phyloP scores from a whole-genome alignment of 1,139 yeast genomes.

The Yamadazyma membranifaciens region DNA sequence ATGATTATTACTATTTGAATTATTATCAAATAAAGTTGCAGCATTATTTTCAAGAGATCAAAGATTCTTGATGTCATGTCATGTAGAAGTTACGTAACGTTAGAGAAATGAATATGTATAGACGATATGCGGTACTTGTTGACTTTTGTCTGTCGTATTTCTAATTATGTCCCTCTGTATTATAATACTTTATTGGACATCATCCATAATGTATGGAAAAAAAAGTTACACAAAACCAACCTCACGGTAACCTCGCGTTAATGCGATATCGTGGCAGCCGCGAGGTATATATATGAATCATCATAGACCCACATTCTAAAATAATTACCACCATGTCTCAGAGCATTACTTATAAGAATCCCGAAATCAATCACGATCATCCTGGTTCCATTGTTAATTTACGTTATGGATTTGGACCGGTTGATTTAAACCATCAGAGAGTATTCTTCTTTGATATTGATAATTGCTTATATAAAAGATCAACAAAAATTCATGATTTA shows the following conservation, averaged over 20 bases:
- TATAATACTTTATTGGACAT: too few relatives aligned
- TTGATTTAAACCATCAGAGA: constrained; percentile 28
- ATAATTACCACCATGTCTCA: constrained; percentile 1
- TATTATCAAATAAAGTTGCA: constrained; percentile 11
- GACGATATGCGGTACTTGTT: too few relatives aligned
- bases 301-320: neutral
- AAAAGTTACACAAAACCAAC: neutral
- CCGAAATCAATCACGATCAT: constrained; percentile 20
- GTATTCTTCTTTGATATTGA: constrained; percentile 91
- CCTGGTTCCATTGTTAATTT: constrained; percentile 39
- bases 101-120: too few relatives aligned
- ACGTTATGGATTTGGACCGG: constrained; percentile 48
- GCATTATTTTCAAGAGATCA: neutral
- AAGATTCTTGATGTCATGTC: too few relatives aligned
- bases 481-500: constrained; percentile 74
- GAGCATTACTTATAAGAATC: constrained; percentile 20
- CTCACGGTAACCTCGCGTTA: too few relatives aligned
- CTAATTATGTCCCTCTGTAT: too few relatives aligned
- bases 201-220: neutral
- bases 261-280: neutral
- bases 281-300: neutral
- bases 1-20: constrained; percentile 11
- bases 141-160: too few relatives aligned
- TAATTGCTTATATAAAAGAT: constrained; percentile 78
- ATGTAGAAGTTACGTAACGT: too few relatives aligned